These are phyloP conservation scores for Sergeia podlipaevii DNA, from an alignment of 208 protist species.

Conservation along the genomic window DNA sequence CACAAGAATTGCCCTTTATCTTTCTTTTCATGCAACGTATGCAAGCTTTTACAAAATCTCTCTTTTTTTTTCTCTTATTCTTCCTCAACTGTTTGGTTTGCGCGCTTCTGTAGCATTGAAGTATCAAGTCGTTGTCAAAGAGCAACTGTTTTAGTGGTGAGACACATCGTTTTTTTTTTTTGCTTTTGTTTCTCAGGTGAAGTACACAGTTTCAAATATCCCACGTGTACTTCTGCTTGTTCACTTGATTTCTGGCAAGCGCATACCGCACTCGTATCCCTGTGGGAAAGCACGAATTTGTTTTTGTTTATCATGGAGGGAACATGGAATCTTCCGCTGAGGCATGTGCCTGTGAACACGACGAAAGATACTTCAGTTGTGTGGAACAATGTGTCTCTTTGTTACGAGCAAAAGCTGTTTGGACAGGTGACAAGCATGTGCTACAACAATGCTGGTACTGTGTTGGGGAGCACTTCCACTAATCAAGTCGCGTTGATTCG, in stretches of 20 bases:
- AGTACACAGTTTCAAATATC: neutral
- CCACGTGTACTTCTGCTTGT: neutral
- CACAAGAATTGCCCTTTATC: too few relatives aligned
- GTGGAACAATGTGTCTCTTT: conserved; percentile 74
- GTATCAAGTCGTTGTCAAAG: too few relatives aligned
- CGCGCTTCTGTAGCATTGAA: too few relatives aligned
- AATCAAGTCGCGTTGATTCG: conserved; percentile 79
- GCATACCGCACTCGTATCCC: too few relatives aligned
- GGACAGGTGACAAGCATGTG: conserved; percentile 62
- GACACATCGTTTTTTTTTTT: too few relatives aligned
- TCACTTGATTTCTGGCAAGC: too few relatives aligned
- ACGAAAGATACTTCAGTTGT: conserved; percentile 52
- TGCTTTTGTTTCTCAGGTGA: neutral
- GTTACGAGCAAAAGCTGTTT: conserved; percentile 87
- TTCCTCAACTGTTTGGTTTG: too few relatives aligned
- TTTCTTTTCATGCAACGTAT: too few relatives aligned
- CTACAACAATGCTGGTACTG: conserved; percentile 58
- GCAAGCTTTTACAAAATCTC: too few relatives aligned
- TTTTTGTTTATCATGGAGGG: conserved; percentile 28
- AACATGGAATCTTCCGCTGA: conserved; percentile 67
- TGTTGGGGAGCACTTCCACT: conserved; percentile 66
- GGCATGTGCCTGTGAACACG: conserved; percentile 36
- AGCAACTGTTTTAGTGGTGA: too few relatives aligned
- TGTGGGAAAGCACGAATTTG: too few relatives aligned
- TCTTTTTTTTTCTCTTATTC: too few relatives aligned